Evolutionary conservation across 257 asterid genomes (phyloP).

Genomic region (Nicotiana paniculata): DNA sequence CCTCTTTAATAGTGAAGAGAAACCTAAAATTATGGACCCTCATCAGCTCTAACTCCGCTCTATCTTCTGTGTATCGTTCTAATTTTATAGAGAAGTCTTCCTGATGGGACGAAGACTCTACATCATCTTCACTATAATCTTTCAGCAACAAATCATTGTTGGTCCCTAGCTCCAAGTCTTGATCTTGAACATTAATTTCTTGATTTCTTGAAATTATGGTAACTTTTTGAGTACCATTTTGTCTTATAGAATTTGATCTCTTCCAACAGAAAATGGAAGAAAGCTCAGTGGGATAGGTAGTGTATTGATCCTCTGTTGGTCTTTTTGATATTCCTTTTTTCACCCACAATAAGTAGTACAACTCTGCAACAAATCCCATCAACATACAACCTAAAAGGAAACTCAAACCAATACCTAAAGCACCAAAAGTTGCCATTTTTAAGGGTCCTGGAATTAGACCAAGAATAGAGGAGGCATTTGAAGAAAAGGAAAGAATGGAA

Average conservation of each 20-base stretch:
- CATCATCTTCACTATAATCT: not conserved
- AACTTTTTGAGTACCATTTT: not conserved
- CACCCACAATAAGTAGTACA: slow-evolving; percentile 65
- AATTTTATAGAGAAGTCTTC: slow-evolving; percentile 19
- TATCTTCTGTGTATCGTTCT: slow-evolving; percentile 25
- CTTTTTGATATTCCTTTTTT: slow-evolving; percentile 28
- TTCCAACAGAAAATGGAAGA: slow-evolving; percentile 24
- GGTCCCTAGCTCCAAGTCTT: not conserved
- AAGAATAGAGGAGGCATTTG: not conserved
- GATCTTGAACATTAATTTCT: not conserved
- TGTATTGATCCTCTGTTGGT: slow-evolving; percentile 17
- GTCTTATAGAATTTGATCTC: slow-evolving; percentile 18
- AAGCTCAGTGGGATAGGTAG: slow-evolving; percentile 15
- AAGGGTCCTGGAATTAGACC: not conserved
- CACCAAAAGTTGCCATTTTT: slow-evolving; percentile 45
- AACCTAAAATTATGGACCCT: slow-evolving; percentile 38
- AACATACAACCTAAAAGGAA: slow-evolving; percentile 60
- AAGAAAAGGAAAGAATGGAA: not conserved
- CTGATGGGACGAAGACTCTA: not conserved
- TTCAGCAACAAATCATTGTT: not conserved
- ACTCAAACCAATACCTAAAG: slow-evolving; percentile 52
- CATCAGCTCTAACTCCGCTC: slow-evolving; percentile 17
- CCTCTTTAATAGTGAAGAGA: slow-evolving; percentile 70
- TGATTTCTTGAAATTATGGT: not conserved
- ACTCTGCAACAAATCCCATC: slow-evolving; percentile 48